Evolutionary conservation across 1,139 yeast species (phyloP).

Genomic region (Nakaseomyces sp.): DNA sequence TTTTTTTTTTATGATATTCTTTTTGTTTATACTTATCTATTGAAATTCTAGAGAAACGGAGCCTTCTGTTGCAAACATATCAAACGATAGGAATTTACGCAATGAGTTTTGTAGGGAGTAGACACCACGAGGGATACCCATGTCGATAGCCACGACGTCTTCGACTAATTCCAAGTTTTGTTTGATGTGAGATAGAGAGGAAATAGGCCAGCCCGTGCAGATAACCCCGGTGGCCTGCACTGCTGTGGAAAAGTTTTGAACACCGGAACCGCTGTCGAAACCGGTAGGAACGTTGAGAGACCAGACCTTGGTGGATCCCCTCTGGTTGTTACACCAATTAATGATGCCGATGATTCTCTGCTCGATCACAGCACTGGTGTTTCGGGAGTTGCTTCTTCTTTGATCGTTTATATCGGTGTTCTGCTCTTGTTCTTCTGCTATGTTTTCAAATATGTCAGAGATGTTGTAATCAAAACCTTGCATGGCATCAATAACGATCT

Average conservation of each 20-base stretch:
- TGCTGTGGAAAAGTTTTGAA: slow-evolving; percentile 30
- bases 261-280: slow-evolving; percentile 76
- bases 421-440: slow-evolving; percentile 33
- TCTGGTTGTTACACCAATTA: slow-evolving; percentile 60
- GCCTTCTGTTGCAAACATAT: slow-evolving; percentile 26
- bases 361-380: slow-evolving; percentile 12
- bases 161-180: slow-evolving; percentile 28
- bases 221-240: slow-evolving; percentile 38
- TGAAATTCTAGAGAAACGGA: slow-evolving; percentile 11
- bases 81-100: slow-evolving; percentile 27
- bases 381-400: slow-evolving; percentile 11
- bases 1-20: too few species aligned
- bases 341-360: slow-evolving; percentile 34
- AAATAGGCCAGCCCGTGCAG: slow-evolving; percentile 67
- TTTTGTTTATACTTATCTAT: too few species aligned
- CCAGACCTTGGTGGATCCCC: slow-evolving; percentile 42
- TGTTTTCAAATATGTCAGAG: slow-evolving; percentile 40
- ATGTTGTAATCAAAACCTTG: slow-evolving; percentile 75
- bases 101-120: slow-evolving; percentile 26
- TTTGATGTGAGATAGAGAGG: slow-evolving; percentile 48
- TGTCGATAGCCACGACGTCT: slow-evolving; percentile 49
- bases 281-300: slow-evolving; percentile 82
- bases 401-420: neutral
- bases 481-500: slow-evolving; percentile 68
- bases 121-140: slow-evolving; percentile 51